Percentiles rank a stretch among this genome's conserved stretches.
Evolutionary conservation across 345 rosid genomes (phyloP).

Genomic region (Brassica juncea): DNA sequence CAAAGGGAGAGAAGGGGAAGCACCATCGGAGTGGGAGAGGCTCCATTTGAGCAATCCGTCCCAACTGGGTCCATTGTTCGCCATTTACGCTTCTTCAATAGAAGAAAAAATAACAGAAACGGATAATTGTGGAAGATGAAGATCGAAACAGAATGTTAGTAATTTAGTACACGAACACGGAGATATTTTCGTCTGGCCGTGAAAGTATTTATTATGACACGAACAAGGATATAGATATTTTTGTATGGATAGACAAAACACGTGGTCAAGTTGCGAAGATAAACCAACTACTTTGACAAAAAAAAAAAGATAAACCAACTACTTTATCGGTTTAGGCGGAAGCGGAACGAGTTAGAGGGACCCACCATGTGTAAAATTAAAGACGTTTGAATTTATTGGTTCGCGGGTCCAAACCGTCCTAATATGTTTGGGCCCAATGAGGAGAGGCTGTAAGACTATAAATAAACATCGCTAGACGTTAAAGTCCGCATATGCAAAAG

Average conservation of each 20-base stretch:
- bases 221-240: neutral
- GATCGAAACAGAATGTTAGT: neutral
- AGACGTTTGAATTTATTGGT: neutral
- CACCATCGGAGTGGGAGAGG: conserved; percentile 79
- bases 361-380: neutral
- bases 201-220: conserved; percentile 13
- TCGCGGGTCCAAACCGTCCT: neutral
- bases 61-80: conserved; percentile 84
- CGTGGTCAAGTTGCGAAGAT: conserved; percentile 18
- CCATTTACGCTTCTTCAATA: conserved; percentile 44
- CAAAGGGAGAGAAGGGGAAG: conserved; percentile 52
- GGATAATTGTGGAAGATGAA: neutral
- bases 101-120: neutral
- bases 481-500: too few species aligned
- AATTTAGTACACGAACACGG: conserved; percentile 18
- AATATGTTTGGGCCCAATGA: neutral
- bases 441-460: neutral
- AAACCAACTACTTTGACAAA: too few species aligned
- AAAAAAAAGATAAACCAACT: neutral
- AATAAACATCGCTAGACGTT: too few species aligned
- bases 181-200: conserved; percentile 12
- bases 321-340: neutral
- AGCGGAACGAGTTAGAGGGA: neutral
- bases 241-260: conserved; percentile 23
- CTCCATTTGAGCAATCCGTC: conserved; percentile 95